These are phyloP conservation scores for Amphicarpaea edgeworthii DNA, from an alignment of 306 rosid species.

Conservation along the genomic window DNA sequence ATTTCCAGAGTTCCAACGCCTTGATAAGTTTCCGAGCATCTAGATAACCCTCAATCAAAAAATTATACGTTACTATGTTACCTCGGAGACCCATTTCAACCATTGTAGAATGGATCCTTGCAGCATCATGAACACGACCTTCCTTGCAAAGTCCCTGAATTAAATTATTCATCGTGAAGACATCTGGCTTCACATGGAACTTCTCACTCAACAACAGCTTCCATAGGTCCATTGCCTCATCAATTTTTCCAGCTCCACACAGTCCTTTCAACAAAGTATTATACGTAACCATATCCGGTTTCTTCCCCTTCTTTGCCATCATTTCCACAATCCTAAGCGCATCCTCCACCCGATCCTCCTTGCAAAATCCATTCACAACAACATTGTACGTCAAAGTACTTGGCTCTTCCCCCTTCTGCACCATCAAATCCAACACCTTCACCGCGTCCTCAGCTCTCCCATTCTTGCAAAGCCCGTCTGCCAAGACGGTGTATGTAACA, in stretches of 20 bases:
- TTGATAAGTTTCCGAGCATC: constrained; percentile 51
- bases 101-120: constrained; percentile 64
- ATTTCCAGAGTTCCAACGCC: constrained; percentile 68
- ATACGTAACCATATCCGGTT: constrained; percentile 77
- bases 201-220: constrained; percentile 53
- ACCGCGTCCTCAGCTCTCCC: constrained; percentile 65
- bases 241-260: constrained; percentile 58
- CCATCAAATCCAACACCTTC: constrained; percentile 68
- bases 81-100: constrained; percentile 58
- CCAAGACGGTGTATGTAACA: constrained; percentile 65
- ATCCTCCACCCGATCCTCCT: constrained; percentile 67
- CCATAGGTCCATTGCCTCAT: constrained; percentile 73
- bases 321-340: constrained; percentile 60
- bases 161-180: constrained; percentile 57
- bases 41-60: constrained; percentile 70
- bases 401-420: constrained; percentile 69
- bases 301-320: constrained; percentile 73
- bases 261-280: constrained; percentile 71
- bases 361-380: constrained; percentile 78
- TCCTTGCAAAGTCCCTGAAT: constrained; percentile 75
- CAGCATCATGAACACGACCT: constrained; percentile 57
- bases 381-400: constrained; percentile 67
- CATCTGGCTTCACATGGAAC: constrained; percentile 62
- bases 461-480: constrained; percentile 78
- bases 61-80: constrained; percentile 63